Conservation (phyloP, 257 asterid genomes). For the Nemophila menziesii region DNA sequence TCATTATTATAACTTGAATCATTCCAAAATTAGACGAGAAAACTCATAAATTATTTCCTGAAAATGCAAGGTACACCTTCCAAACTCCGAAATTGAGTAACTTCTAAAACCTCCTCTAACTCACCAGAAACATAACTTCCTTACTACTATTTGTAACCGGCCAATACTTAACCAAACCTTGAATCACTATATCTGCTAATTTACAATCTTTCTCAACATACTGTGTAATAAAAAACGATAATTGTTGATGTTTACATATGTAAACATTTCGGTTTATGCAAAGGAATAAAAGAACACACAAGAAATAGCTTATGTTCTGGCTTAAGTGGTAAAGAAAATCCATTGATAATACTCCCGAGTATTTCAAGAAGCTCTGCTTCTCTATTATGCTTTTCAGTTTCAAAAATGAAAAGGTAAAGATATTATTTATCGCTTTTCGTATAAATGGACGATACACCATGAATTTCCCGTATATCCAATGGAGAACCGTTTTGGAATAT, state of each 20-base stretch:
- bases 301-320: slow-evolving; percentile 80
- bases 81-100: slow-evolving; percentile 64
- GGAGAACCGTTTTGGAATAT: slow-evolving; percentile 64
- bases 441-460: slow-evolving; percentile 83
- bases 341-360: slow-evolving; percentile 70
- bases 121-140: slow-evolving; percentile 73
- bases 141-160: slow-evolving; percentile 72
- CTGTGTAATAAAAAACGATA: slow-evolving; percentile 59
- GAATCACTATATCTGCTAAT: slow-evolving; percentile 60
- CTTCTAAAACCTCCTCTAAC: slow-evolving; percentile 81
- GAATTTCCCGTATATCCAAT: slow-evolving; percentile 77
- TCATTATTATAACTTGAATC: too few relatives aligned
- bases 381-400: slow-evolving; percentile 72
- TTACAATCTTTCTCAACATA: slow-evolving; percentile 79
- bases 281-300: slow-evolving; percentile 54
- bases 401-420: slow-evolving; percentile 59
- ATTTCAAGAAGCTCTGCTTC: slow-evolving; percentile 75
- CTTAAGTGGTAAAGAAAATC: slow-evolving; percentile 78
- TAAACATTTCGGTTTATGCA: slow-evolving; percentile 70
- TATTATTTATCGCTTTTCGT: slow-evolving; percentile 65
- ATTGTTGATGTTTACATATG: slow-evolving; percentile 75
- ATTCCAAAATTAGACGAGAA: too few relatives aligned
- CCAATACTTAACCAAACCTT: slow-evolving; percentile 76
- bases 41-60: slow-evolving; percentile 46
- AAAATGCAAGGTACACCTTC: slow-evolving; percentile 64